Conservation (phyloP, 306 rosid genomes). For the Gastrolobium bilobum region DNA sequence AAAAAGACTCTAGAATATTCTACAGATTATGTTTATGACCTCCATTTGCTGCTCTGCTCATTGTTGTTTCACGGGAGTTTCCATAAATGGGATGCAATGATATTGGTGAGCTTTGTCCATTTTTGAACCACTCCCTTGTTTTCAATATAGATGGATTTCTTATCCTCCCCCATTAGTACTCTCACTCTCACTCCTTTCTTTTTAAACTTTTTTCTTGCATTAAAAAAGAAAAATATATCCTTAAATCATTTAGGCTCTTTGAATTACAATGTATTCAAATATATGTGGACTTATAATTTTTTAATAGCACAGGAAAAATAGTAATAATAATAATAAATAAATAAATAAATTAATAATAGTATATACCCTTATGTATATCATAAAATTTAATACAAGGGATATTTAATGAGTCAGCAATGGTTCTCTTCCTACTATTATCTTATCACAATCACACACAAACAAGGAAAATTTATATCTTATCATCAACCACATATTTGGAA, state of each 20-base stretch:
- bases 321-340: too few relatives aligned
- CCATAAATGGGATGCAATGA: background rate
- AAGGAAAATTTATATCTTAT: too few relatives aligned
- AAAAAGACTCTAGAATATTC: too few relatives aligned
- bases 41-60: background rate
- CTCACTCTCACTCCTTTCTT: background rate
- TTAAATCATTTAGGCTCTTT: background rate
- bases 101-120: background rate
- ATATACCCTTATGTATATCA: too few relatives aligned
- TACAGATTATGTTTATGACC: too few relatives aligned
- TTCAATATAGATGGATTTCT: background rate
- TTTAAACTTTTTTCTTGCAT: constrained; percentile 5
- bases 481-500: too few relatives aligned
- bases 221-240: background rate
- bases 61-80: background rate
- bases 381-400: too few relatives aligned
- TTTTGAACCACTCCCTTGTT: background rate
- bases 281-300: background rate
- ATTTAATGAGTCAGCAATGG: too few relatives aligned
- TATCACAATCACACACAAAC: too few relatives aligned
- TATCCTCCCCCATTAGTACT: background rate
- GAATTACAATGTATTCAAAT: constrained; percentile 15
- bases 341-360: too few relatives aligned
- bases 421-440: too few relatives aligned
- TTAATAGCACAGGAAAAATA: too few relatives aligned